Conservation (phyloP, 176 grass and related monocot species). For the Hordeum marinum region DNA sequence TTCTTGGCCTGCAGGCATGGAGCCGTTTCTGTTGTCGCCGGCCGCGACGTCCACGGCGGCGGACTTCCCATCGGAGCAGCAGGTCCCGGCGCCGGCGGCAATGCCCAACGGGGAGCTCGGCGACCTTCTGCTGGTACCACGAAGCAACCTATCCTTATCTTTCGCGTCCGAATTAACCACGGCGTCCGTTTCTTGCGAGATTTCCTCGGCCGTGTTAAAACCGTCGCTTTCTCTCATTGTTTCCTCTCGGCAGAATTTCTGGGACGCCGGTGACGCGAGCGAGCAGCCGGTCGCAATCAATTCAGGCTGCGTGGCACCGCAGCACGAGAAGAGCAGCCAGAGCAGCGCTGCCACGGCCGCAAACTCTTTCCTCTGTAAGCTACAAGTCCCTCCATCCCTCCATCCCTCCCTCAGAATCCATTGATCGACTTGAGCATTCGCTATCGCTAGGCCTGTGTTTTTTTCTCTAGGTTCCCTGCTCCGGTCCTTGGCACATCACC, state of each 20-base stretch:
- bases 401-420: background rate
- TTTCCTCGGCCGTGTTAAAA: background rate
- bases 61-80: background rate
- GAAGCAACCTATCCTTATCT: background rate
- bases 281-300: slow-evolving; percentile 32
- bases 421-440: background rate
- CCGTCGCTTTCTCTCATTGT: background rate
- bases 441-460: background rate
- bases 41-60: background rate
- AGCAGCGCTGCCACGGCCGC: background rate
- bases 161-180: background rate
- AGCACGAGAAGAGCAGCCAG: slow-evolving; percentile 21
- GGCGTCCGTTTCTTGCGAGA: background rate
- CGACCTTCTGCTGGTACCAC: slow-evolving; percentile 54
- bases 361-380: slow-evolving; percentile 25
- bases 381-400: too few relatives aligned
- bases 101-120: slow-evolving; percentile 41
- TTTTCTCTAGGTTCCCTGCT: background rate
- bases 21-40: slow-evolving; percentile 1
- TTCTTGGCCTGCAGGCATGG: slow-evolving; percentile 29
- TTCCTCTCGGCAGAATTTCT: slow-evolving; percentile 49
- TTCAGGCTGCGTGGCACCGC: slow-evolving; percentile 22
- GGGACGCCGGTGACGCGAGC: slow-evolving; percentile 26
- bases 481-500: background rate
- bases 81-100: background rate